phyloP scores from a whole-genome alignment of 805 yeast genomes.

The Kuraishia molischiana region DNA sequence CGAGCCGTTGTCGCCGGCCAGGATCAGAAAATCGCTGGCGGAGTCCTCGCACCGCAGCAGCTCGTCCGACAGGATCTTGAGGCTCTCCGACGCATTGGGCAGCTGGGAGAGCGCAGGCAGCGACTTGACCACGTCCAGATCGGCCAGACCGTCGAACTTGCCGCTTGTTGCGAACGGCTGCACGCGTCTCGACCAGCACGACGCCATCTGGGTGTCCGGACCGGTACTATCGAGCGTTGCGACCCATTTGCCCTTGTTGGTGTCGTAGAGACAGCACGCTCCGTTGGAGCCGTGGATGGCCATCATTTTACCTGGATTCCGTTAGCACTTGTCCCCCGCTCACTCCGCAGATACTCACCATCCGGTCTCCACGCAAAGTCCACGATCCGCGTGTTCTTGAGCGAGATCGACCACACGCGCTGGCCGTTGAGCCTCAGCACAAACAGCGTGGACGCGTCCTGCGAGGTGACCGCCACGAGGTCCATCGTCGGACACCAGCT shows the following conservation, averaged over 20 bases:
- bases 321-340: not conserved
- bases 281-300: conserved; percentile 15
- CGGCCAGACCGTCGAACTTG: conserved; percentile 10
- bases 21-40: conserved; percentile 16
- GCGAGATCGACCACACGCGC: conserved; percentile 18
- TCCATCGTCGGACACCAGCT: conserved; percentile 24
- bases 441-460: conserved; percentile 16
- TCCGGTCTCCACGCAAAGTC: conserved; percentile 5
- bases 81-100: conserved; percentile 4
- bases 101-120: conserved; percentile 13
- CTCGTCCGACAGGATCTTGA: conserved; percentile 13
- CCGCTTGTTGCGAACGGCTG: conserved; percentile 4
- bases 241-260: conserved; percentile 17
- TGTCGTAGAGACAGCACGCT: conserved; percentile 15
- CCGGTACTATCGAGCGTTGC: conserved; percentile 9
- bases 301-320: conserved; percentile 19
- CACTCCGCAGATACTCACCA: conserved; percentile 3
- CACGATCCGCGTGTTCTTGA: conserved; percentile 2
- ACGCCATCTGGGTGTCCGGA: conserved; percentile 1
- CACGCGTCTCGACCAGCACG: not conserved
- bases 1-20: conserved; percentile 14
- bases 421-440: conserved; percentile 21
- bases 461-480: conserved; percentile 17
- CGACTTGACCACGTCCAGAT: conserved; percentile 13
- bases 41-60: conserved; percentile 12